Evolutionary conservation across 1,139 yeast species (phyloP).

Genomic region (Saccharomyces hybrid): DNA sequence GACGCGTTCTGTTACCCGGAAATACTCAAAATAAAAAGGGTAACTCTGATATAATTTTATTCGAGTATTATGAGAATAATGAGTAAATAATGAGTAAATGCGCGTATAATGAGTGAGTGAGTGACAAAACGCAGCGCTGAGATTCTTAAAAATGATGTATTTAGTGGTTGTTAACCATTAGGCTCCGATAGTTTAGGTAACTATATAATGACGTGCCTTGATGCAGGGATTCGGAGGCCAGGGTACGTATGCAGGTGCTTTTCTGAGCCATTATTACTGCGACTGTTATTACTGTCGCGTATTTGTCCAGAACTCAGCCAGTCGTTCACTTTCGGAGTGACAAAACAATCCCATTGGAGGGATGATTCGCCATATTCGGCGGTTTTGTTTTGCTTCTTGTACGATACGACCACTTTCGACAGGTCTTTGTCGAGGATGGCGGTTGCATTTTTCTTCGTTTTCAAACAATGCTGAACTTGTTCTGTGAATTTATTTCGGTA

Average conservation of each 20-base stretch:
- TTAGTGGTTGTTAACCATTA: not conserved
- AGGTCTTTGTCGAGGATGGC: constrained; percentile 1
- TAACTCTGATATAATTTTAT: not conserved
- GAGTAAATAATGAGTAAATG: not conserved
- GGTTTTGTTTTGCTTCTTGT: not conserved
- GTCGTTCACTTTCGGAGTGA: not conserved
- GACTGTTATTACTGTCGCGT: not conserved
- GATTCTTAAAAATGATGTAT: not conserved
- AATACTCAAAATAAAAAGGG: not conserved
- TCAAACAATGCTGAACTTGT: constrained; percentile 9
- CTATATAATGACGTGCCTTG: not conserved
- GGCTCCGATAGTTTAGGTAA: not conserved
- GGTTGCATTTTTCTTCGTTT: constrained; percentile 1
- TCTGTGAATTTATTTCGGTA: constrained; percentile 15
- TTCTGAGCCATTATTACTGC: not conserved
- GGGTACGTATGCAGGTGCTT: not conserved
- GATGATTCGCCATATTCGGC: not conserved
- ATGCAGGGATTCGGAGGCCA: not conserved
- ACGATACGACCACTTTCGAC: not conserved
- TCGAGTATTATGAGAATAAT: too few relatives aligned
- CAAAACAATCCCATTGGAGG: constrained; percentile 4
- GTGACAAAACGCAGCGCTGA: not conserved
- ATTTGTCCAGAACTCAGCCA: constrained; percentile 3
- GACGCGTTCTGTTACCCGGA: not conserved
- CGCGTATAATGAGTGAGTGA: not conserved